phyloP scores from a whole-genome alignment of 2,329 filamentous ascomycete genomes.

The Trichoderma cornu-damae region DNA sequence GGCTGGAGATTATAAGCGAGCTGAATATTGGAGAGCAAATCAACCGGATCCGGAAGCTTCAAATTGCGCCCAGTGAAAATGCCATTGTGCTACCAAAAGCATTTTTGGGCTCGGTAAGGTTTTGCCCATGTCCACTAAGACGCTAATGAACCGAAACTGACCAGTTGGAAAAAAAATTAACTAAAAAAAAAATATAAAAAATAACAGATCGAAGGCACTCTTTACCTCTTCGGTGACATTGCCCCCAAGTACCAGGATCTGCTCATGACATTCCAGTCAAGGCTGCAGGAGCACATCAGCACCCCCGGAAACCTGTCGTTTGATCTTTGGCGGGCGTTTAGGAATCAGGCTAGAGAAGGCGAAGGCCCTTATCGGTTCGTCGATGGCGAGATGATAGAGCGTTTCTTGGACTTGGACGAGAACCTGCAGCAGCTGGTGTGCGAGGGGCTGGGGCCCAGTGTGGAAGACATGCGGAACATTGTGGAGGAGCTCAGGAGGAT shows the following conservation, averaged over 20 bases:
- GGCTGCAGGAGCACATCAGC: constrained; percentile 60
- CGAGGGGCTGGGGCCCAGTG: constrained; percentile 52
- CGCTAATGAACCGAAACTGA: background rate
- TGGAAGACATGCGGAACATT: constrained; percentile 58
- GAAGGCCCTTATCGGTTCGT: constrained; percentile 82
- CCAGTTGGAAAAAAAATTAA: too few relatives aligned
- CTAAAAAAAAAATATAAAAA: too few relatives aligned
- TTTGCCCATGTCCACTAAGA: background rate
- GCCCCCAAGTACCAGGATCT: constrained; percentile 67
- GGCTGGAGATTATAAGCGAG: constrained; percentile 71
- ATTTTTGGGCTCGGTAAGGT: constrained; percentile 80
- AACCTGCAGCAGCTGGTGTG: constrained; percentile 50
- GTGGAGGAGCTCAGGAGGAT: constrained; percentile 59
- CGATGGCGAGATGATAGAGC: constrained; percentile 85
- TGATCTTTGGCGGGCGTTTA: constrained; percentile 74
- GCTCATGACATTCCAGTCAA: constrained; percentile 73
- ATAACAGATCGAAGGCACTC: constrained; percentile 75
- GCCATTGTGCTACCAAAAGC: constrained; percentile 73
- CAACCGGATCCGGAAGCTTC: constrained; percentile 74
- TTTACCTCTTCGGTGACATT: constrained; percentile 86
- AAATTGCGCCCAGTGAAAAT: constrained; percentile 58
- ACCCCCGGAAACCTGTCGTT: constrained; percentile 72
- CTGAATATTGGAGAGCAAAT: constrained; percentile 89
- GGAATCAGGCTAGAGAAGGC: constrained; percentile 64
- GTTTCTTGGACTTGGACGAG: constrained; percentile 69